Conservation (phyloP, 192 early-diverging fungal genomes). For the Backusella circina region DNA sequence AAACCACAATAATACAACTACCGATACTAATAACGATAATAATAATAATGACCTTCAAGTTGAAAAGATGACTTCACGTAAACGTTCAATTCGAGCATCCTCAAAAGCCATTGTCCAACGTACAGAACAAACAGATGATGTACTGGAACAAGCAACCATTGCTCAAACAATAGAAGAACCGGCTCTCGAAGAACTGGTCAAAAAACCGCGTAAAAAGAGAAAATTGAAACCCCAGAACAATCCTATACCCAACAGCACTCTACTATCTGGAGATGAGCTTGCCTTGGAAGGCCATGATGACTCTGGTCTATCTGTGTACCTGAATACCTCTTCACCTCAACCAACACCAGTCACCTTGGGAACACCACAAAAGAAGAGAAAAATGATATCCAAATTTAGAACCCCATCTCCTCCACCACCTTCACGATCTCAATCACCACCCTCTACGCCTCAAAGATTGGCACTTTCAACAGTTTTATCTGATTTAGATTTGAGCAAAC, state of each 20-base stretch:
- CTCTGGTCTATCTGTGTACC: not conserved
- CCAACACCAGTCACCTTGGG: not conserved
- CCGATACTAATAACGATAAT: not conserved
- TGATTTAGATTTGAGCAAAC: not conserved
- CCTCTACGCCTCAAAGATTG: not conserved
- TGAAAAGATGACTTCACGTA: not conserved
- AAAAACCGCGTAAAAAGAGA: constrained; percentile 1
- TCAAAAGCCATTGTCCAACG: not conserved
- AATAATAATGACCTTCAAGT: not conserved
- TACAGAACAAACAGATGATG: not conserved
- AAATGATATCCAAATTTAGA: not conserved
- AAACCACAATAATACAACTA: not conserved
- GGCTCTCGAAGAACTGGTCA: not conserved
- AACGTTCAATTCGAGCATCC: constrained; percentile 1
- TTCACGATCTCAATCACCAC: not conserved
- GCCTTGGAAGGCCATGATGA: not conserved
- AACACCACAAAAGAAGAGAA: not conserved
- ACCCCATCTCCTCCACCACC: not conserved
- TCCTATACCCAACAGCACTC: not conserved
- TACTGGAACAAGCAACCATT: not conserved
- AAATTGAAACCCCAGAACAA: not conserved
- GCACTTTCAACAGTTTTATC: too few relatives aligned
- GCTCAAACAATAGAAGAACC: not conserved
- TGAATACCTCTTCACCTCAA: not conserved
- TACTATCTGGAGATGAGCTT: not conserved